phyloP scores from a whole-genome alignment of 2,329 filamentous ascomycete species.

The Botrytis elliptica region DNA sequence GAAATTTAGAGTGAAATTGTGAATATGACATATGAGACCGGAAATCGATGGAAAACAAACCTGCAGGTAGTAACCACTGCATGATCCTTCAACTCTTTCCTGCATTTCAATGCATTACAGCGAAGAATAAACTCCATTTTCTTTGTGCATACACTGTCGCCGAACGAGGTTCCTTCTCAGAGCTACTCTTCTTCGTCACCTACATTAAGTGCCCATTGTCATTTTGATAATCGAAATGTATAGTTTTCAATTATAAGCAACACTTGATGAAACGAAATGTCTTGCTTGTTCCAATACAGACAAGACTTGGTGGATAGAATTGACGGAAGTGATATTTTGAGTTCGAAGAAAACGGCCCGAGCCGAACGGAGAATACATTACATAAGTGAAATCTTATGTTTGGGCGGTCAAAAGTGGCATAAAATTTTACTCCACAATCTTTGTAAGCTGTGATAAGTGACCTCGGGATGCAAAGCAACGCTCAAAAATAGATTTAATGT shows the following conservation, averaged over 20 bases:
- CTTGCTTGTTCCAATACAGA: background rate
- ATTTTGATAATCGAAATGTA: background rate
- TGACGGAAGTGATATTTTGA: background rate
- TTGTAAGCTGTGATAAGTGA: background rate
- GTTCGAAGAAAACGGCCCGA: background rate
- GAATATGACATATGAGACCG: background rate
- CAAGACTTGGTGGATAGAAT: background rate
- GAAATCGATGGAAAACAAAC: slow-evolving; percentile 45
- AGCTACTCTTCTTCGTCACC: background rate
- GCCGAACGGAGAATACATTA: background rate
- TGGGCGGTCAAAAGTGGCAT: background rate
- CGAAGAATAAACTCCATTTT: slow-evolving; percentile 71
- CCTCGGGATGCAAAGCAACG: no score
- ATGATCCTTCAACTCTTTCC: slow-evolving; percentile 63
- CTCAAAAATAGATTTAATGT: background rate
- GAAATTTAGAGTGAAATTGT: background rate
- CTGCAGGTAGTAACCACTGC: slow-evolving; percentile 90
- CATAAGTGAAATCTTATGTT: background rate
- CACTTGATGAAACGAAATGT: background rate
- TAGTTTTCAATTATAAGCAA: background rate
- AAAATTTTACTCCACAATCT: background rate
- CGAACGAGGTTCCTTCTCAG: background rate
- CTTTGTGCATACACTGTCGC: background rate
- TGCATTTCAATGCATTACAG: slow-evolving; percentile 80
- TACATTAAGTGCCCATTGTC: background rate